Evolutionary conservation across 2,329 filamentous ascomycete genomes (phyloP).

Genomic region (Colletotrichum caudatum): DNA sequence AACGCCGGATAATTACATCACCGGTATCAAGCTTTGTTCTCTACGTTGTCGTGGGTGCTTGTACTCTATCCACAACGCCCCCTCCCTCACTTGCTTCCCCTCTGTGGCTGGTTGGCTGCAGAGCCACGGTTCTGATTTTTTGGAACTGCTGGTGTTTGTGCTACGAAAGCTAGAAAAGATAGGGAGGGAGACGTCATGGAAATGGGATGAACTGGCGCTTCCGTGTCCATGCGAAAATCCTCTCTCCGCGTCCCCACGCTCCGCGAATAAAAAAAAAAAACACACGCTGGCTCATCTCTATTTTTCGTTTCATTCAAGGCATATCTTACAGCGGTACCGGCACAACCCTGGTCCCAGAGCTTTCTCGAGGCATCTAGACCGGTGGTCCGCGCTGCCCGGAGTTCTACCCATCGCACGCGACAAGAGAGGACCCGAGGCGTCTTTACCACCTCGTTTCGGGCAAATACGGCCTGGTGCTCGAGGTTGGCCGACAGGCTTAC

Average conservation of each 20-base stretch:
- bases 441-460: conserved; percentile 48
- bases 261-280: background rate
- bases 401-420: conserved; percentile 45
- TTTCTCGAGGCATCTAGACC: conserved; percentile 52
- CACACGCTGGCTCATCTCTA: conserved; percentile 10
- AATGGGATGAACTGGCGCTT: background rate
- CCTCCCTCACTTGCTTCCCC: background rate
- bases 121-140: background rate
- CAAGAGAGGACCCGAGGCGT: conserved; percentile 42
- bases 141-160: background rate
- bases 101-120: background rate
- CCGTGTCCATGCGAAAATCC: background rate
- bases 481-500: conserved; percentile 36
- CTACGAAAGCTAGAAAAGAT: background rate
- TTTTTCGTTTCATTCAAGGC: conserved; percentile 41
- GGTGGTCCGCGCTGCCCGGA: conserved; percentile 55
- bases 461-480: conserved; percentile 50
- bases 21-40: conserved; percentile 48
- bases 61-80: background rate
- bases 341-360: conserved; percentile 49
- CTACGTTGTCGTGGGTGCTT: background rate
- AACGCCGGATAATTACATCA: conserved; percentile 60
- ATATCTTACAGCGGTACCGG: conserved; percentile 42
- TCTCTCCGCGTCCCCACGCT: conserved; percentile 10
- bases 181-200: background rate